These are phyloP conservation scores for Rhypophila decipiens DNA, from an alignment of 495 filamentous ascomycete species.

Conservation along the genomic window DNA sequence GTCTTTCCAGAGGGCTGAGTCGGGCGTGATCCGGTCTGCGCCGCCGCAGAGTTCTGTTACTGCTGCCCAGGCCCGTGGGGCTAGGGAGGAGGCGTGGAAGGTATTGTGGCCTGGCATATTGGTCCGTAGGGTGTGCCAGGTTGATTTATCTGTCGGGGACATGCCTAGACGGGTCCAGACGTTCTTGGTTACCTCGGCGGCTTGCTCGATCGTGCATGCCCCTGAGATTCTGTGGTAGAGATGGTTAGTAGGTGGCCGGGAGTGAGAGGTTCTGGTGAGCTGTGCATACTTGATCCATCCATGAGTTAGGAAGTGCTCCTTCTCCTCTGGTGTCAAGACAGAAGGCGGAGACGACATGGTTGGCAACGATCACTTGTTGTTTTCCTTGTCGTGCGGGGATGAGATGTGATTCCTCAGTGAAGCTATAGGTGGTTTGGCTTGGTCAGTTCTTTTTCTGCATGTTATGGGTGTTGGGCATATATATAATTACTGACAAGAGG, in stretches of 20 bases:
- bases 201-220: conserved; percentile 55
- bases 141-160: conserved; percentile 58
- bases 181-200: conserved; percentile 47
- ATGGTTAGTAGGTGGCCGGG: not conserved
- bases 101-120: conserved; percentile 59
- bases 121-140: conserved; percentile 55
- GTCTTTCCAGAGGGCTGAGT: conserved; percentile 57
- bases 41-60: conserved; percentile 68
- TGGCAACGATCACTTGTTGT: too few relatives aligned
- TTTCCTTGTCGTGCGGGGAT: too few relatives aligned
- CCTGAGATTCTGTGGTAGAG: conserved; percentile 24
- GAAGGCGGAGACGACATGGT: conserved; percentile 26
- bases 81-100: conserved; percentile 51
- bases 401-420: too few relatives aligned
- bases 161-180: conserved; percentile 67
- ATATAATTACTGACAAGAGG: too few relatives aligned
- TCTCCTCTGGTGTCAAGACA: conserved; percentile 53
- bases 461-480: too few relatives aligned
- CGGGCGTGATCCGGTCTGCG: conserved; percentile 47
- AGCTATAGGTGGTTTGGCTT: too few relatives aligned
- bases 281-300: conserved; percentile 53
- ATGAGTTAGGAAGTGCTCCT: conserved; percentile 58
- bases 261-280: not conserved
- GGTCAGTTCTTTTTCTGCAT: too few relatives aligned
- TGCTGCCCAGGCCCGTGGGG: conserved; percentile 62